Conservation (phyloP, 306 rosid genomes). For the Betula pendula region DNA sequence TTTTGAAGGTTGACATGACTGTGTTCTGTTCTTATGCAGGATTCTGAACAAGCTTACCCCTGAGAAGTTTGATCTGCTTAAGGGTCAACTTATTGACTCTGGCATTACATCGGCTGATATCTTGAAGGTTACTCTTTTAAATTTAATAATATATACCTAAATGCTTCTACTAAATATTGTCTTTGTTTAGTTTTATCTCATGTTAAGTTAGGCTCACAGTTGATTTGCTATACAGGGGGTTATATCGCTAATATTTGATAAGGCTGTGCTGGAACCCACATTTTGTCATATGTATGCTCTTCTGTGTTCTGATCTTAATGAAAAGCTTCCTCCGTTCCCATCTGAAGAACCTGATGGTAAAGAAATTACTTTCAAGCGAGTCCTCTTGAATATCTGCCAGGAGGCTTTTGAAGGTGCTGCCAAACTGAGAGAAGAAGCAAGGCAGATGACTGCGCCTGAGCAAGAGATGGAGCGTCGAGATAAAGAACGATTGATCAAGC, state of each 20-base stretch:
- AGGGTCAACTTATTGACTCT: slow-evolving; percentile 89
- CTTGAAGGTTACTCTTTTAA: slow-evolving; percentile 55
- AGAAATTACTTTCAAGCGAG: slow-evolving; percentile 83
- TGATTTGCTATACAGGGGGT: slow-evolving; percentile 69
- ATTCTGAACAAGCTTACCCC: slow-evolving; percentile 96
- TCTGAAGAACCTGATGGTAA: slow-evolving; percentile 88
- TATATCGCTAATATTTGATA: slow-evolving; percentile 83
- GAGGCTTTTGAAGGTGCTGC: slow-evolving; percentile 98
- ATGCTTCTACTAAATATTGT: neutral
- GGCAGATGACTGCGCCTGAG: slow-evolving; percentile 87
- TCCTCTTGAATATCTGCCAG: slow-evolving; percentile 87
- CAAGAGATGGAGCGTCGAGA: slow-evolving; percentile 85
- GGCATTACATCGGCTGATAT: slow-evolving; percentile 97
- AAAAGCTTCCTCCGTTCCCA: slow-evolving; percentile 85
- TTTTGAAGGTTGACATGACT: neutral
- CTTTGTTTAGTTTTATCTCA: slow-evolving; percentile 14
- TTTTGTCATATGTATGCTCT: slow-evolving; percentile 98
- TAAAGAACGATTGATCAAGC: slow-evolving; percentile 75
- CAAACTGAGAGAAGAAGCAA: slow-evolving; percentile 71
- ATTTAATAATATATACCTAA: neutral
- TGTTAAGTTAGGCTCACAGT: slow-evolving; percentile 27
- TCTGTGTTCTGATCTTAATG: slow-evolving; percentile 81
- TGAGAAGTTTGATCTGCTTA: slow-evolving; percentile 94
- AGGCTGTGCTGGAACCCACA: slow-evolving; percentile 97
- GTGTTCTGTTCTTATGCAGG: slow-evolving; percentile 45